Conservation (phyloP, 441 rosid genomes). For the Aleurites moluccanus region DNA sequence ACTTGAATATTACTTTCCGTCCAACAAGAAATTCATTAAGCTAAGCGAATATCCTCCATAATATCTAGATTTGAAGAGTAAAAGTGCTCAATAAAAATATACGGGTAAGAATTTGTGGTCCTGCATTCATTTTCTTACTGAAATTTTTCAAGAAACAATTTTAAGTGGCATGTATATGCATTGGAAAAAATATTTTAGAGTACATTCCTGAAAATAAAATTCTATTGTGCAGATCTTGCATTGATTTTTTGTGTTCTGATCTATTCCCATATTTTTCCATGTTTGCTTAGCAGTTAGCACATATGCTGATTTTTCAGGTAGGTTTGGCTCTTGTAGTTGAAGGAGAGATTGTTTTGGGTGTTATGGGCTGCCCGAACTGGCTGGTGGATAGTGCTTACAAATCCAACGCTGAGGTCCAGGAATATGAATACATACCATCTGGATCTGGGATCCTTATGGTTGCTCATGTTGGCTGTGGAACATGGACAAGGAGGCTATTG, state of each 20-base stretch:
- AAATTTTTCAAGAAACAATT: neutral
- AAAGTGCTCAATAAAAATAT: neutral
- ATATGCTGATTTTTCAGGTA: slow-evolving; percentile 47
- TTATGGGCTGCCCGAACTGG: slow-evolving; percentile 97
- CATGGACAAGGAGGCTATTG: slow-evolving; percentile 58
- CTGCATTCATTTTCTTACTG: neutral
- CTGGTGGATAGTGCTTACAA: slow-evolving; percentile 31
- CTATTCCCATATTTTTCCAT: slow-evolving; percentile 8
- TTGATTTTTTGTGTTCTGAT: neutral
- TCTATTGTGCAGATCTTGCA: neutral
- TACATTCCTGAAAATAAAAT: neutral
- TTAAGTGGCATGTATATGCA: neutral
- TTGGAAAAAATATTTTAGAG: neutral
- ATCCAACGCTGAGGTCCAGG: slow-evolving; percentile 28
- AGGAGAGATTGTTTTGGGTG: slow-evolving; percentile 72
- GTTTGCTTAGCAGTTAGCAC: slow-evolving; percentile 21
- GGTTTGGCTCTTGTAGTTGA: slow-evolving; percentile 86
- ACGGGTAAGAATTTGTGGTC: neutral
- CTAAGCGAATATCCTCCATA: neutral
- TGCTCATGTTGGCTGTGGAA: slow-evolving; percentile 78
- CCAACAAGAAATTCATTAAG: neutral
- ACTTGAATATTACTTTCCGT: neutral
- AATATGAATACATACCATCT: slow-evolving; percentile 21
- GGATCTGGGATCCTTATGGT: slow-evolving; percentile 60
- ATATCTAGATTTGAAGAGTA: neutral